Conservation (phyloP, 2,329 filamentous ascomycete species). For the Beauveria caledonica region DNA sequence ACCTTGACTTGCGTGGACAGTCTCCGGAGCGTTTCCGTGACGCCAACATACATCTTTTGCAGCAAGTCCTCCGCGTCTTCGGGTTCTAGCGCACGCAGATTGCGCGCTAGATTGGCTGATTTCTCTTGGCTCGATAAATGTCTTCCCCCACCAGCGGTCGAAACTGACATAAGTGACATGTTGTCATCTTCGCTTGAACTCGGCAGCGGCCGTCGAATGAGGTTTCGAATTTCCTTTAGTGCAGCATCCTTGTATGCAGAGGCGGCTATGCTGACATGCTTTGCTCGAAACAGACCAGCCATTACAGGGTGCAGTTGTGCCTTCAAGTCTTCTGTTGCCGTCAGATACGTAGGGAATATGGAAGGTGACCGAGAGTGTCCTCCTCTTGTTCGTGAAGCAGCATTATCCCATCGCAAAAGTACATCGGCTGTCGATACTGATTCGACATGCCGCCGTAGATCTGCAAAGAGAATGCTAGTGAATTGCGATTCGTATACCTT, state of each 20-base stretch:
- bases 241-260: slow-evolving; percentile 76
- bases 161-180: slow-evolving; percentile 78
- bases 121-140: slow-evolving; percentile 77
- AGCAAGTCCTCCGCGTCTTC: slow-evolving; percentile 80
- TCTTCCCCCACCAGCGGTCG: slow-evolving; percentile 62
- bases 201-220: slow-evolving; percentile 78
- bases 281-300: slow-evolving; percentile 71
- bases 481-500: slow-evolving; percentile 80
- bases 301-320: slow-evolving; percentile 62
- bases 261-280: slow-evolving; percentile 73
- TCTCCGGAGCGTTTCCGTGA: slow-evolving; percentile 78
- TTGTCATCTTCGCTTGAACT: slow-evolving; percentile 92
- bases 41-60: slow-evolving; percentile 72
- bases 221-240: slow-evolving; percentile 73
- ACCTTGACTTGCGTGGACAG: slow-evolving; percentile 89
- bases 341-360: slow-evolving; percentile 69
- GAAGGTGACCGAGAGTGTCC: slow-evolving; percentile 62
- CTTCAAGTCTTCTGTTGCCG: slow-evolving; percentile 62
- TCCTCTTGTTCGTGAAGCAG: slow-evolving; percentile 64
- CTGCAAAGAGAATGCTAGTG: slow-evolving; percentile 65
- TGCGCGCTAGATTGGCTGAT: slow-evolving; percentile 78
- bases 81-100: slow-evolving; percentile 73
- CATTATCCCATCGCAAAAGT: slow-evolving; percentile 74
- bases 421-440: slow-evolving; percentile 64
- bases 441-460: slow-evolving; percentile 73